Evolutionary conservation across 2,329 filamentous ascomycete species (phyloP).

Genomic region (Bipolaris cookei): DNA sequence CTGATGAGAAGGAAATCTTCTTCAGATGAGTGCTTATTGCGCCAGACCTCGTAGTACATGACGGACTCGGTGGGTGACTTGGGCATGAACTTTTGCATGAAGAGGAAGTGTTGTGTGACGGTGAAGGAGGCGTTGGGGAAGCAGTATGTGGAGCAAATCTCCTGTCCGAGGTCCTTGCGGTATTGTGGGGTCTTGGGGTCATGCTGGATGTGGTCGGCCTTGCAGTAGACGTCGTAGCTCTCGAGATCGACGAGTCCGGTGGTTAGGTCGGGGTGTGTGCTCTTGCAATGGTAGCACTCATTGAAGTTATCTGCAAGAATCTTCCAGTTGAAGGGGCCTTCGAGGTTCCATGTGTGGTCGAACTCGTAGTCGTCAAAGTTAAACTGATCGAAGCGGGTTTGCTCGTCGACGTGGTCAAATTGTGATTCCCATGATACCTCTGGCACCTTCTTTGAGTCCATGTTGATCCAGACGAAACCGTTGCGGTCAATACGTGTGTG

Average conservation of each 20-base stretch:
- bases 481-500: slow-evolving; percentile 41
- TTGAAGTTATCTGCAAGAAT: slow-evolving; percentile 65
- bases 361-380: slow-evolving; percentile 57
- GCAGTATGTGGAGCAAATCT: slow-evolving; percentile 41
- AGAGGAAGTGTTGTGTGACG: slow-evolving; percentile 61
- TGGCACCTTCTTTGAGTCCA: slow-evolving; percentile 42
- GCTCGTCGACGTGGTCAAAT: slow-evolving; percentile 42
- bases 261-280: slow-evolving; percentile 64
- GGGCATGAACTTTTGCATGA: slow-evolving; percentile 68
- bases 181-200: slow-evolving; percentile 39
- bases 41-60: slow-evolving; percentile 69
- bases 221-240: slow-evolving; percentile 54
- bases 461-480: slow-evolving; percentile 48
- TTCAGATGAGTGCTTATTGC: slow-evolving; percentile 65
- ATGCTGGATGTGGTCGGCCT: slow-evolving; percentile 43
- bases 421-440: slow-evolving; percentile 42
- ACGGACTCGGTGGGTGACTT: slow-evolving; percentile 57
- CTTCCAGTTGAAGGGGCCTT: slow-evolving; percentile 46
- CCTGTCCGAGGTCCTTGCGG: slow-evolving; percentile 32
- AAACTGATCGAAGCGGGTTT: slow-evolving; percentile 43
- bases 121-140: slow-evolving; percentile 43
- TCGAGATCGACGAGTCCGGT: slow-evolving; percentile 62
- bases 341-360: slow-evolving; percentile 43
- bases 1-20: slow-evolving; percentile 64
- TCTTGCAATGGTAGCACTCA: slow-evolving; percentile 69